Percentiles rank a stretch among this genome's conserved stretches.
phyloP scores from a whole-genome alignment of 2,329 filamentous ascomycete genomes.

The Lasiodiplodia theobromae region DNA sequence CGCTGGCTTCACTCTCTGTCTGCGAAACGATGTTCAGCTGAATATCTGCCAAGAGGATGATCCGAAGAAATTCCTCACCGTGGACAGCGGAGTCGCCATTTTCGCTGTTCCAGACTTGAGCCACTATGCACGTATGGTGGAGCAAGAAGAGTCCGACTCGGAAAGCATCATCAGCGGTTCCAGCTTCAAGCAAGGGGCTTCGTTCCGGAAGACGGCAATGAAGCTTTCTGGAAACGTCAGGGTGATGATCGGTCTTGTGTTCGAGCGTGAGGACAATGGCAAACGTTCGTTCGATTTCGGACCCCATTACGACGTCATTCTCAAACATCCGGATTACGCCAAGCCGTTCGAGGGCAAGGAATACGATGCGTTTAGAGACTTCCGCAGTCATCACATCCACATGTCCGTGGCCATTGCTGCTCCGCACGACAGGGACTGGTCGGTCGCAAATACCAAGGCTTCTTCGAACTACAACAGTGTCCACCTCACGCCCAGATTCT shows the following conservation, averaged over 20 bases:
- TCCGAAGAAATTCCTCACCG: slow-evolving; percentile 91
- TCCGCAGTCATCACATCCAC: slow-evolving; percentile 95
- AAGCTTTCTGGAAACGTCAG: slow-evolving; percentile 96
- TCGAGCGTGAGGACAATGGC: slow-evolving; percentile 80
- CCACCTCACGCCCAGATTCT: slow-evolving; percentile 92
- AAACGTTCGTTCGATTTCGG: slow-evolving; percentile 85
- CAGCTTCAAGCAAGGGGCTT: slow-evolving; percentile 73
- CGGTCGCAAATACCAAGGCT: slow-evolving; percentile 73
- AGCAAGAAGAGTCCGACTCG: slow-evolving; percentile 59
- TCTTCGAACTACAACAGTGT: slow-evolving; percentile 96
- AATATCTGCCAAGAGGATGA: slow-evolving; percentile 85
- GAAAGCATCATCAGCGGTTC: slow-evolving; percentile 66
- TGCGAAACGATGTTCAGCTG: slow-evolving; percentile 92
- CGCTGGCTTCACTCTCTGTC: slow-evolving; percentile 97
- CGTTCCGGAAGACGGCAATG: slow-evolving; percentile 98
- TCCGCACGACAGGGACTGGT: slow-evolving; percentile 87
- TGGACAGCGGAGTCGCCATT: slow-evolving; percentile 94
- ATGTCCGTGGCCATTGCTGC: slow-evolving; percentile 91
- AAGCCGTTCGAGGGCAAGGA: slow-evolving; percentile 61
- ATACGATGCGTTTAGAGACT: slow-evolving; percentile 96
- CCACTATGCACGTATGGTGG: slow-evolving; percentile 77
- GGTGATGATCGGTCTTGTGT: slow-evolving; percentile 89
- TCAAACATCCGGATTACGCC: slow-evolving; percentile 81
- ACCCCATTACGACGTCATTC: slow-evolving; percentile 88
- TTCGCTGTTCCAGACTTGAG: slow-evolving; percentile 94